phyloP scores from a whole-genome alignment of 805 yeast species.

The Zygosaccharomyces rouxii region DNA sequence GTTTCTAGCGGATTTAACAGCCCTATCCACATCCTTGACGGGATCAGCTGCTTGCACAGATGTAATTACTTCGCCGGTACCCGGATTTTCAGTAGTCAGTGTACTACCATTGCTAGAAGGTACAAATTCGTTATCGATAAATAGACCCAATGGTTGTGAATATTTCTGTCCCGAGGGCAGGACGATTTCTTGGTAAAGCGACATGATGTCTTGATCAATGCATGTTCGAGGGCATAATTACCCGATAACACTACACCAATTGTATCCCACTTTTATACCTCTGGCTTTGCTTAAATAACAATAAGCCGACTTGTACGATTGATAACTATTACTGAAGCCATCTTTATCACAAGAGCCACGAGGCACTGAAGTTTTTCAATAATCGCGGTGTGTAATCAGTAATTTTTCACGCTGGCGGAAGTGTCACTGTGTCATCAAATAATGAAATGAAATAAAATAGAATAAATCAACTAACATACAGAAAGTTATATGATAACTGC shows the following conservation, averaged over 20 bases:
- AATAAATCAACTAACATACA: background rate
- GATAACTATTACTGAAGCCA: background rate
- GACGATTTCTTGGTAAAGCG: constrained; percentile 34
- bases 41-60: constrained; percentile 47
- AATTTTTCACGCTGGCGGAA: constrained; percentile 2
- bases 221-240: background rate
- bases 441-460: background rate
- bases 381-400: constrained; percentile 2
- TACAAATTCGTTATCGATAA: constrained; percentile 70
- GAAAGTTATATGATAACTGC: background rate
- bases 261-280: background rate
- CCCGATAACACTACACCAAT: background rate
- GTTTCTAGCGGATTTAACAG: constrained; percentile 48
- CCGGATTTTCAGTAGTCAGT: constrained; percentile 44
- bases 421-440: background rate
- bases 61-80: constrained; percentile 49
- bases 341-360: background rate
- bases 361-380: background rate
- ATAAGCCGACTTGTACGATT: background rate
- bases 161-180: constrained; percentile 66
- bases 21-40: constrained; percentile 48
- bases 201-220: background rate
- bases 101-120: constrained; percentile 45
- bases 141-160: constrained; percentile 71
- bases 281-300: background rate